phyloP scores from a whole-genome alignment of 768 basidiomycete genomes.

The Pleurotus eryngii region DNA sequence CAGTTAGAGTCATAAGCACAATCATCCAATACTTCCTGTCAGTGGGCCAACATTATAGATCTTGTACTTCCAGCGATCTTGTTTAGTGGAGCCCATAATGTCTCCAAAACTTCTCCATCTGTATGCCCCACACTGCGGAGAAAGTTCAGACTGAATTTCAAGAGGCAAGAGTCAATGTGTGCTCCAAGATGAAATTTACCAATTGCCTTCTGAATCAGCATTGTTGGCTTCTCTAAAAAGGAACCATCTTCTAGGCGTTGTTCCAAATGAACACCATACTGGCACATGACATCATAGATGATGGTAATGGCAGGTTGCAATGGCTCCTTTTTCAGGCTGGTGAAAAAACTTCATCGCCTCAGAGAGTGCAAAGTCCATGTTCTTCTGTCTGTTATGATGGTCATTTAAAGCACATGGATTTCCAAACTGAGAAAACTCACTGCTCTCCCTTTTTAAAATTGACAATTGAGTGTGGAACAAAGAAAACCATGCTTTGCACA shows the following conservation, averaged over 20 bases:
- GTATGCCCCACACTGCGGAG: slow-evolving; percentile 18
- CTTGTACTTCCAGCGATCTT: slow-evolving; percentile 18
- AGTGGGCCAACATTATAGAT: slow-evolving; percentile 29
- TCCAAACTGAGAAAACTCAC: slow-evolving; percentile 10
- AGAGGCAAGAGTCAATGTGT: slow-evolving; percentile 14
- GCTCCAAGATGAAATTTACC: slow-evolving; percentile 17
- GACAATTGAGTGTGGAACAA: slow-evolving; percentile 23
- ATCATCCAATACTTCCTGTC: slow-evolving; percentile 31
- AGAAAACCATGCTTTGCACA: slow-evolving; percentile 31
- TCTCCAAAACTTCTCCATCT: slow-evolving; percentile 34
- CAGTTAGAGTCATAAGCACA: slow-evolving; percentile 33
- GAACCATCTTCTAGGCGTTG: slow-evolving; percentile 10
- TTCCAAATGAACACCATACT: slow-evolving; percentile 18
- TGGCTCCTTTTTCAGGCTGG: neutral
- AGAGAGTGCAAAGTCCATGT: slow-evolving; percentile 24
- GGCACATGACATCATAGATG: slow-evolving; percentile 28
- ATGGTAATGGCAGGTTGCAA: slow-evolving; percentile 1
- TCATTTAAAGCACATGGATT: slow-evolving; percentile 1
- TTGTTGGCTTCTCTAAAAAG: slow-evolving; percentile 3
- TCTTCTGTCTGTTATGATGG: slow-evolving; percentile 17
- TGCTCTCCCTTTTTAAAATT: slow-evolving; percentile 28
- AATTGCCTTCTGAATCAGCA: neutral
- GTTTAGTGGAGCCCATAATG: slow-evolving; percentile 27
- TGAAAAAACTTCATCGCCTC: slow-evolving; percentile 14
- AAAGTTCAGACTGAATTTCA: slow-evolving; percentile 23